These are phyloP conservation scores for Elongisporangium anandrum DNA, from an alignment of 352 stramenopile genomes.

Conservation along the genomic window DNA sequence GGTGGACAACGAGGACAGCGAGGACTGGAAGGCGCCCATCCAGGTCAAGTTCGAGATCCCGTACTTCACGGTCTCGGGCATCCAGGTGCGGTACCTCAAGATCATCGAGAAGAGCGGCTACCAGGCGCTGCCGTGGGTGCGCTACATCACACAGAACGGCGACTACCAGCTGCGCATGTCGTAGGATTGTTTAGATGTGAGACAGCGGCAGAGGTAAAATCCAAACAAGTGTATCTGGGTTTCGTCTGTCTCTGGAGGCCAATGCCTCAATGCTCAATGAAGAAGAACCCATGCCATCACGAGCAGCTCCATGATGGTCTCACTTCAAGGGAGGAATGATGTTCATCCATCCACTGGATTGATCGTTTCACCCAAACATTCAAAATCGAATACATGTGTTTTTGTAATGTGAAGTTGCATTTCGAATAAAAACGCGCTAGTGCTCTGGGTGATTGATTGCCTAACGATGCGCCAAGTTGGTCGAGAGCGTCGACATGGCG, in stretches of 20 bases:
- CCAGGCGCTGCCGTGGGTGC: conserved; percentile 98
- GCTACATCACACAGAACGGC: conserved; percentile 99
- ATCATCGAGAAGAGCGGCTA: conserved; percentile 99
- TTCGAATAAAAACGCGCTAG: no score
- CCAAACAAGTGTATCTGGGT: no score
- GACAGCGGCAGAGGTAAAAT: no score
- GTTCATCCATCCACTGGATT: no score
- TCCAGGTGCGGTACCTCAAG: conserved; percentile 99
- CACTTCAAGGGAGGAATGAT: no score
- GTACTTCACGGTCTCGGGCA: conserved; percentile 95
- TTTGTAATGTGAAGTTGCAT: no score
- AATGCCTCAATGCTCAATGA: no score
- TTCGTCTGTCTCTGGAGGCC: no score
- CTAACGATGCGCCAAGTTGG: conserved; percentile 80
- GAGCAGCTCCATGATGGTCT: no score
- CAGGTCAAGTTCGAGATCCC: conserved; percentile 97
- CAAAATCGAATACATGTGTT: no score
- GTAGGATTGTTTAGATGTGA: conserved; percentile 36
- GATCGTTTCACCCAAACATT: no score
- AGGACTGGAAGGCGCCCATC: conserved; percentile 90
- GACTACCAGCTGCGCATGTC: conserved; percentile 99
- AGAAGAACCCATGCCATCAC: no score
- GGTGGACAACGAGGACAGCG: conserved; percentile 87
- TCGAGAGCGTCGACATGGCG: conserved; percentile 86
- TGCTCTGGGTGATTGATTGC: neutral